Percentiles rank a stretch among this genome's conserved stretches.
Conservation (phyloP, 2,329 filamentous ascomycete species). For the Paraphoma sp. region DNA sequence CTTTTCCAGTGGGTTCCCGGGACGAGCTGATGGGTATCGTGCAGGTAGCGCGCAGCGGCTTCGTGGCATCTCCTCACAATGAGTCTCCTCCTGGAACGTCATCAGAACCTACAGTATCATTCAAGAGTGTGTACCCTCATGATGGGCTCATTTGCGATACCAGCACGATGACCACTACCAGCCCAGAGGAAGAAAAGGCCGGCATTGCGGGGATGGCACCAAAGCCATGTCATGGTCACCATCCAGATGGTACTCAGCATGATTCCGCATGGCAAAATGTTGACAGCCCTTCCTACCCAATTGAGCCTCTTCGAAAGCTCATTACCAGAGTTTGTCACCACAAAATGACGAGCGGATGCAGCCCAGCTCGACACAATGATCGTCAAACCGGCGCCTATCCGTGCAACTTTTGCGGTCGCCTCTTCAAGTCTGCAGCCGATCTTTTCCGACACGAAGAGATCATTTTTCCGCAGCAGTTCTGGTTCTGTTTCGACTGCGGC, state of each 20-base stretch:
- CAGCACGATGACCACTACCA: too few species aligned
- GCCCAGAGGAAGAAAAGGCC: too few species aligned
- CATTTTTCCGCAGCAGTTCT: conserved; percentile 11
- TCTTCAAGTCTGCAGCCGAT: conserved; percentile 11
- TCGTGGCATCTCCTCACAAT: too few species aligned
- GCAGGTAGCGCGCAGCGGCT: too few species aligned
- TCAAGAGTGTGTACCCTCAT: too few species aligned
- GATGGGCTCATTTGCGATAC: too few species aligned
- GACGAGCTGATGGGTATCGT: too few species aligned
- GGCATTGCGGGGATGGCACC: not conserved
- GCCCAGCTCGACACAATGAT: not conserved
- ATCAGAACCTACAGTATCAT: too few species aligned
- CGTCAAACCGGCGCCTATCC: conserved; percentile 3
- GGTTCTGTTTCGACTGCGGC: conserved; percentile 12
- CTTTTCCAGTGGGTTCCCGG: too few species aligned
- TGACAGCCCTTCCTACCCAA: not conserved
- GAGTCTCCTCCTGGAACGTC: too few species aligned
- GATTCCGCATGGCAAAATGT: not conserved
- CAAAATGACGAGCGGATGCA: not conserved
- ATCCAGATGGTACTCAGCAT: not conserved
- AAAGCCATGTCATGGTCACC: not conserved
- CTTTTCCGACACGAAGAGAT: conserved; percentile 8
- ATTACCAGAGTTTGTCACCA: not conserved
- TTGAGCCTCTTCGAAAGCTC: not conserved
- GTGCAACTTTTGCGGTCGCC: conserved; percentile 8